These are phyloP conservation scores for Chondrus crispus DNA, from an alignment of 23 red algal genomes.

Conservation along the genomic window DNA sequence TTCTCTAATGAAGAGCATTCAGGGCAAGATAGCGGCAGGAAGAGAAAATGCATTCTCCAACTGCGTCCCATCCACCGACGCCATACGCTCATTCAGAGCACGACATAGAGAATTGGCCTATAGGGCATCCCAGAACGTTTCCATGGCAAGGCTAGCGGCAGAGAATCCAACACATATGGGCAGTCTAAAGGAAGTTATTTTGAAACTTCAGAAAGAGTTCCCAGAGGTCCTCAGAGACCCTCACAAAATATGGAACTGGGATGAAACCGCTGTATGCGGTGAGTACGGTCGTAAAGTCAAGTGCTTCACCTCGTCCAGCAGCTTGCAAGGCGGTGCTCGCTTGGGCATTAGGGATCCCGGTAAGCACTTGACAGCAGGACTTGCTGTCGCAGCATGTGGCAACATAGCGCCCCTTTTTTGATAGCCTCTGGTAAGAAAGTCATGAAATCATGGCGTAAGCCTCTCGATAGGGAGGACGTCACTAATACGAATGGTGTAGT, in stretches of 20 bases:
- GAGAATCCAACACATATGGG: background rate
- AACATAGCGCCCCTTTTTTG: background rate
- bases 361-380: conserved; percentile 1
- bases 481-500: background rate
- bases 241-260: background rate
- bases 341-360: background rate
- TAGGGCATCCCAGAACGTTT: background rate
- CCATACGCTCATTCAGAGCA: background rate
- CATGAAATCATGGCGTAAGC: background rate
- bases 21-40: background rate
- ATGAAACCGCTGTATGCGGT: background rate
- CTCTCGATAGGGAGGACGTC: background rate
- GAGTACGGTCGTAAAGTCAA: background rate
- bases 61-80: background rate
- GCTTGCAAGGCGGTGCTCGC: background rate
- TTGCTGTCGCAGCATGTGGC: background rate
- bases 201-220: background rate
- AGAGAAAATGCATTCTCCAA: background rate
- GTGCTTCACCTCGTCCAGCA: background rate
- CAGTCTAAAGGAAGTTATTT: background rate
- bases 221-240: background rate
- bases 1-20: background rate
- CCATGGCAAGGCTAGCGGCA: background rate
- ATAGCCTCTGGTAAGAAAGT: background rate
- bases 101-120: background rate